Conservation (phyloP, 768 basidiomycete genomes). For the Xerocomus potaroensis region DNA sequence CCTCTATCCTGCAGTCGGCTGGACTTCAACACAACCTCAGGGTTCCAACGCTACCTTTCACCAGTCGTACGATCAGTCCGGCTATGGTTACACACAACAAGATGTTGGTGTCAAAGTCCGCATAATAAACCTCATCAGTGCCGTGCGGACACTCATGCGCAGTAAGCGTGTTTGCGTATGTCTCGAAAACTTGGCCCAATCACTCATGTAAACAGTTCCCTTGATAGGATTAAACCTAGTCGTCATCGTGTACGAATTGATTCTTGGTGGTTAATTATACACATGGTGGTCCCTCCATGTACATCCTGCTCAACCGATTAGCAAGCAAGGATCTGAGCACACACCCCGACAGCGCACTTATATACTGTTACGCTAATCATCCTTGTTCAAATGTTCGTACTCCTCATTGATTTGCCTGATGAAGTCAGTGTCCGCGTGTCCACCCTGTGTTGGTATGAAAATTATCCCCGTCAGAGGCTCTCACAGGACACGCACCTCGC, state of each 20-base stretch:
- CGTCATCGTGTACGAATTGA: conserved; percentile 82
- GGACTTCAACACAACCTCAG: conserved; percentile 69
- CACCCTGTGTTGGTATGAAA: conserved; percentile 46
- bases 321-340: conserved; percentile 7
- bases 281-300: conserved; percentile 13
- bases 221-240: conserved; percentile 83
- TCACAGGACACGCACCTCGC: conserved; percentile 51
- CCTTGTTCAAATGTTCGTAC: conserved; percentile 58
- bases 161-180: conserved; percentile 56
- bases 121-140: conserved; percentile 88
- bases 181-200: conserved; percentile 7
- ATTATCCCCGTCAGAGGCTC: conserved; percentile 21
- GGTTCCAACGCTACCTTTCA: conserved; percentile 54
- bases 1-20: conserved; percentile 69
- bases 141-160: conserved; percentile 94
- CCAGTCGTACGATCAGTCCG: conserved; percentile 63
- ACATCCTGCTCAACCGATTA: conserved; percentile 14
- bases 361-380: conserved; percentile 14
- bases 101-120: conserved; percentile 79
- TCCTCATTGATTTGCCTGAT: conserved; percentile 72
- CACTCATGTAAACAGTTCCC: conserved; percentile 60
- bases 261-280: conserved; percentile 49
- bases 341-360: conserved; percentile 5
- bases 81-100: conserved; percentile 48
- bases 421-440: conserved; percentile 73